A percentile compares a stretch with the other conserved stretches of the same genome.
phyloP scores from a whole-genome alignment of 2,329 filamentous ascomycete species.

The Microsporum ferrugineum region DNA sequence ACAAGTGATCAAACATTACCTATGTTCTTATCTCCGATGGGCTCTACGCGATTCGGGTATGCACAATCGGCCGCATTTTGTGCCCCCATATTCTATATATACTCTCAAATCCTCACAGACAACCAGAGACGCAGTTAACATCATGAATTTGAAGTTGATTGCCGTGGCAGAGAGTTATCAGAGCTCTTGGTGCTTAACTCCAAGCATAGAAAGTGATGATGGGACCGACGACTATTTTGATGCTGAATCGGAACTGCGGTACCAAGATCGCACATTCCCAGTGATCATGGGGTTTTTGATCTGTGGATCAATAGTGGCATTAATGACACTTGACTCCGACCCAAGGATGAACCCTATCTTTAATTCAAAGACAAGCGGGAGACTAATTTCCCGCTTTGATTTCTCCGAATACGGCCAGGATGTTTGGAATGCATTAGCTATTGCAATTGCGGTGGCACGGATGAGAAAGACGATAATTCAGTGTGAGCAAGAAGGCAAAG shows the following conservation, averaged over 20 bases:
- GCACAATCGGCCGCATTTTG: slow-evolving; percentile 22
- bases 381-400: slow-evolving; percentile 43
- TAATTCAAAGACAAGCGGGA: slow-evolving; percentile 15
- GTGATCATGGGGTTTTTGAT: slow-evolving; percentile 46
- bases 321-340: slow-evolving; percentile 41
- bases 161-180: slow-evolving; percentile 35
- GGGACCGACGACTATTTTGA: slow-evolving; percentile 6
- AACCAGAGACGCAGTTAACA: slow-evolving; percentile 31
- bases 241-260: background rate
- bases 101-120: slow-evolving; percentile 30
- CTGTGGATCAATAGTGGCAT: slow-evolving; percentile 41
- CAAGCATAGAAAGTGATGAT: slow-evolving; percentile 8
- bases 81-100: slow-evolving; percentile 39
- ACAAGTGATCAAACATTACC: slow-evolving; percentile 29
- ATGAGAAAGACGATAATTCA: slow-evolving; percentile 41
- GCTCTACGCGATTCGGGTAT: slow-evolving; percentile 40
- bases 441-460: slow-evolving; percentile 46
- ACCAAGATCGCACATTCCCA: slow-evolving; percentile 27
- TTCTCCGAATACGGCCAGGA: slow-evolving; percentile 43
- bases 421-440: slow-evolving; percentile 49
- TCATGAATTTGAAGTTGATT: slow-evolving; percentile 35
- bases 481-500: slow-evolving; percentile 28
- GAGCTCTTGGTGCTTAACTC: slow-evolving; percentile 16
- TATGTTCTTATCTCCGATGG: slow-evolving; percentile 44
- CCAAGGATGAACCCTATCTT: slow-evolving; percentile 19